phyloP scores from a whole-genome alignment of 495 filamentous ascomycete species.

The Acidomyces sp. region DNA sequence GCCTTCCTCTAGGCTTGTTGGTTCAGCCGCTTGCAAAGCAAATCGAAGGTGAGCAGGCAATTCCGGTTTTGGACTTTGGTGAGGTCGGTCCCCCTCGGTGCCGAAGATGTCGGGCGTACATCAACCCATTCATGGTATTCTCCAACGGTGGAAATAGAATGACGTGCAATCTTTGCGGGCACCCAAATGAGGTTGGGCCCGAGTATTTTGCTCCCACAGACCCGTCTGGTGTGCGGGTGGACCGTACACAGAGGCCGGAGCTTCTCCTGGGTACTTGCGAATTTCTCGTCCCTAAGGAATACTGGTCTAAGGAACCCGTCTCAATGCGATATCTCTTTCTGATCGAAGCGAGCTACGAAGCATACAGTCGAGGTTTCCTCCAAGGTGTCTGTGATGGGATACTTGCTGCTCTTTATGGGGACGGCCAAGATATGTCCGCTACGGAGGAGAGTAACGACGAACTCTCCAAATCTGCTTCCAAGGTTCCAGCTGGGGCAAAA shows the following conservation, averaged over 20 bases:
- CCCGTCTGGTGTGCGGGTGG: conserved; percentile 73
- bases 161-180: conserved; percentile 96
- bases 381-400: conserved; percentile 87
- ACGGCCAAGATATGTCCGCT: conserved; percentile 41
- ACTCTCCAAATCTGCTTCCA: conserved; percentile 28
- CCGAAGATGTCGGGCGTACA: conserved; percentile 86
- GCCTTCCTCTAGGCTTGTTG: conserved; percentile 73
- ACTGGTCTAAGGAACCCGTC: conserved; percentile 92
- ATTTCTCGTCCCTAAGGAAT: conserved; percentile 93
- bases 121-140: conserved; percentile 99
- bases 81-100: conserved; percentile 84
- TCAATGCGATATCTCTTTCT: conserved; percentile 79
- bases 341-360: conserved; percentile 84
- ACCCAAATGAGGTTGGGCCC: conserved; percentile 82
- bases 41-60: conserved; percentile 71
- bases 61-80: conserved; percentile 92
- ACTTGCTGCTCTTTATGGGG: conserved; percentile 65
- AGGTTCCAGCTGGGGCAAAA: conserved; percentile 65
- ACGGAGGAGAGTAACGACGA: conserved; percentile 40
- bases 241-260: conserved; percentile 81
- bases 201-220: conserved; percentile 91
- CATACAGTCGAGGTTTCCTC: conserved; percentile 78
- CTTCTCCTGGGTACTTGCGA: conserved; percentile 85
- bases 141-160: conserved; percentile 87
- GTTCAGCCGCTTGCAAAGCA: conserved; percentile 79